These are phyloP conservation scores for Lactarius sanguifluus DNA, from an alignment of 768 basidiomycete species.

Conservation along the genomic window DNA sequence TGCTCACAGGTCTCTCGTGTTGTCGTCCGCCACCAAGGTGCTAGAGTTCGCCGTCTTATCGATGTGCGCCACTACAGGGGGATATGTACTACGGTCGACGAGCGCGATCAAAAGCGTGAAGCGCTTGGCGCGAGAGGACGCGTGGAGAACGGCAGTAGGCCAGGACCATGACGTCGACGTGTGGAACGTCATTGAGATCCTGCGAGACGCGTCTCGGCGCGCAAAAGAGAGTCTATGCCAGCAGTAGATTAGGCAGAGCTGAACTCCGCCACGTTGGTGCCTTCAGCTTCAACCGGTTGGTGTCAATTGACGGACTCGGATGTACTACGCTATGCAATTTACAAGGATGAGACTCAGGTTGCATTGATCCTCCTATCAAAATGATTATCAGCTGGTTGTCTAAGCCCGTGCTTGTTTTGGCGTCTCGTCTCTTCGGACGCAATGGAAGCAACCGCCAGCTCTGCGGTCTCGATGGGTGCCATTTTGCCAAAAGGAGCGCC, in stretches of 20 bases:
- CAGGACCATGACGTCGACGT: not conserved
- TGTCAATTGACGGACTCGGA: too few species aligned
- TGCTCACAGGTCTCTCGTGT: constrained; percentile 40
- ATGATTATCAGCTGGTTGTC: too few species aligned
- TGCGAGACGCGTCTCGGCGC: constrained; percentile 8
- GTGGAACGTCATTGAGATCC: constrained; percentile 9
- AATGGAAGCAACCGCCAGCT: too few species aligned
- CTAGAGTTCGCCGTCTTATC: constrained; percentile 51
- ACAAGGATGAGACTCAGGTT: too few species aligned
- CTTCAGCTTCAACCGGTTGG: too few species aligned
- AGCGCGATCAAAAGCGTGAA: constrained; percentile 8
- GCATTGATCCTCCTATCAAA: too few species aligned
- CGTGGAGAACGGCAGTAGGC: not conserved
- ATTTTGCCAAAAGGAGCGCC: too few species aligned
- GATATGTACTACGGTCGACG: constrained; percentile 39
- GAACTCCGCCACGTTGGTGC: not conserved
- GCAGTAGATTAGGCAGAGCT: not conserved
- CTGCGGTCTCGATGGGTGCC: too few species aligned
- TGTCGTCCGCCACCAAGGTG: constrained; percentile 44
- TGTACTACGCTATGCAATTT: too few species aligned
- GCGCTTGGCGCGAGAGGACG: constrained; percentile 5
- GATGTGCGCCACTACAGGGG: constrained; percentile 52
- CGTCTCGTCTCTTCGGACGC: too few species aligned
- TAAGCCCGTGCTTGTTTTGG: too few species aligned
- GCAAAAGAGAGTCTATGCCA: not conserved